Evolutionary conservation across 768 basidiomycete genomes (phyloP).

Genomic region (Tephrocybe sp.): DNA sequence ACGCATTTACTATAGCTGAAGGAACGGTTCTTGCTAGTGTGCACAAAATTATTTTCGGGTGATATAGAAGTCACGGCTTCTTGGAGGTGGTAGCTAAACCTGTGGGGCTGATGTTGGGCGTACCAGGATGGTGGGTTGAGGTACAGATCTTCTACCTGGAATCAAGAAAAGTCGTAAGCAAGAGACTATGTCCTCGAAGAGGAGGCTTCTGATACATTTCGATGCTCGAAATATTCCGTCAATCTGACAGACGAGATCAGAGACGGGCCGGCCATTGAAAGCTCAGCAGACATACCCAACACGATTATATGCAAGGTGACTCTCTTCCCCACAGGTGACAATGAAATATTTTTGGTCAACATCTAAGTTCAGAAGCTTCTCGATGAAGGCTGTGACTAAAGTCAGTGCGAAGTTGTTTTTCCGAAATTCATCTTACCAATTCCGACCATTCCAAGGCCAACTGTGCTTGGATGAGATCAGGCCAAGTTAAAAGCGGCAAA

Average conservation of each 20-base stretch:
- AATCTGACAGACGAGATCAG: not conserved
- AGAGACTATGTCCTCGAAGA: not conserved
- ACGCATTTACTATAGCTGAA: slow-evolving; percentile 63
- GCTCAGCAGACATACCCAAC: slow-evolving; percentile 32
- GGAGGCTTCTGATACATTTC: not conserved
- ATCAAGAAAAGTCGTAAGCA: not conserved
- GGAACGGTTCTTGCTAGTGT: slow-evolving; percentile 27
- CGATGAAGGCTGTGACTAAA: slow-evolving; percentile 54
- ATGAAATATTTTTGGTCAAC: slow-evolving; percentile 44
- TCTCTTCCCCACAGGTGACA: slow-evolving; percentile 61
- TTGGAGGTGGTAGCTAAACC: slow-evolving; percentile 48
- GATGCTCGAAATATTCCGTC: not conserved
- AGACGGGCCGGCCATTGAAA: not conserved
- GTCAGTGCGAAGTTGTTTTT: no score
- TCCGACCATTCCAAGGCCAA: slow-evolving; percentile 64
- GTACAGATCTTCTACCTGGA: slow-evolving; percentile 54
- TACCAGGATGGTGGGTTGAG: slow-evolving; percentile 61
- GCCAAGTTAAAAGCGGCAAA: no score
- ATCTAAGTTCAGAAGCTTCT: slow-evolving; percentile 63
- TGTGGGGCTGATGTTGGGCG: slow-evolving; percentile 50
- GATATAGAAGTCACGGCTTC: slow-evolving; percentile 40
- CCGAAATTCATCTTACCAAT: slow-evolving; percentile 36
- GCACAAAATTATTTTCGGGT: slow-evolving; percentile 7
- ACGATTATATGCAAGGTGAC: slow-evolving; percentile 55
- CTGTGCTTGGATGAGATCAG: no score